Evolutionary conservation across 1,284 basidiomycete genomes (phyloP).

Genomic region (Cryptococcus sp.): DNA sequence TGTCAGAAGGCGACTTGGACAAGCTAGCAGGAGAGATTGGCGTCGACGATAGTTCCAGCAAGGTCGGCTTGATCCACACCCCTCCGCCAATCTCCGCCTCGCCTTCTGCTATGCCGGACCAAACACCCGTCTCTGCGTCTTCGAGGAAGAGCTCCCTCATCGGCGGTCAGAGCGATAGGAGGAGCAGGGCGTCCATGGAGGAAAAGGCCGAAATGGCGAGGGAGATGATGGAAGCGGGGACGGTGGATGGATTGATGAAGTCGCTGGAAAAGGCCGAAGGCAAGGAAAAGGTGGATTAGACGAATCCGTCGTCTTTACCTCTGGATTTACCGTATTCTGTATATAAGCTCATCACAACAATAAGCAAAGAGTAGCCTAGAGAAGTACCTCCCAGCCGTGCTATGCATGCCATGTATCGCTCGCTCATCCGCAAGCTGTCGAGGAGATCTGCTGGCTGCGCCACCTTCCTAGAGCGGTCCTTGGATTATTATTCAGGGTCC

Average conservation of each 20-base stretch:
- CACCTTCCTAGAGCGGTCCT: too few species aligned
- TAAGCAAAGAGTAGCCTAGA: too few species aligned
- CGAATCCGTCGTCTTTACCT: too few species aligned
- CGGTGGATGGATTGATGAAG: conserved; percentile 8
- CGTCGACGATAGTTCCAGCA: conserved; percentile 10
- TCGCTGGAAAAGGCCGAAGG: conserved; percentile 15
- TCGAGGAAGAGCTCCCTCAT: not conserved
- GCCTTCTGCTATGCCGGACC: not conserved
- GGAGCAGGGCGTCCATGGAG: conserved; percentile 4
- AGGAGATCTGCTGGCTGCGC: too few species aligned
- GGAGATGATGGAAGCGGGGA: conserved; percentile 8
- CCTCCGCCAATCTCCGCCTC: not conserved
- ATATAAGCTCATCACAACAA: too few species aligned
- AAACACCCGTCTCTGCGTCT: not conserved
- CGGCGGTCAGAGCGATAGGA: not conserved
- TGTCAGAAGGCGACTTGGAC: conserved; percentile 40
- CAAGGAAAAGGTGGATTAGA: conserved; percentile 12
- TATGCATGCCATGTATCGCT: too few species aligned
- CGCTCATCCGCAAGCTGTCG: too few species aligned
- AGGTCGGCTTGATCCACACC: conserved; percentile 10
- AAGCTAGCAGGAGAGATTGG: conserved; percentile 34
- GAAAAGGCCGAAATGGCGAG: conserved; percentile 6
- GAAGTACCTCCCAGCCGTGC: too few species aligned
- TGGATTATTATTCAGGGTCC: too few species aligned
- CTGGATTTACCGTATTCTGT: too few species aligned